Evolutionary conservation across 2,329 filamentous ascomycete species (phyloP).

Genomic region (Colletotrichum kahawae): DNA sequence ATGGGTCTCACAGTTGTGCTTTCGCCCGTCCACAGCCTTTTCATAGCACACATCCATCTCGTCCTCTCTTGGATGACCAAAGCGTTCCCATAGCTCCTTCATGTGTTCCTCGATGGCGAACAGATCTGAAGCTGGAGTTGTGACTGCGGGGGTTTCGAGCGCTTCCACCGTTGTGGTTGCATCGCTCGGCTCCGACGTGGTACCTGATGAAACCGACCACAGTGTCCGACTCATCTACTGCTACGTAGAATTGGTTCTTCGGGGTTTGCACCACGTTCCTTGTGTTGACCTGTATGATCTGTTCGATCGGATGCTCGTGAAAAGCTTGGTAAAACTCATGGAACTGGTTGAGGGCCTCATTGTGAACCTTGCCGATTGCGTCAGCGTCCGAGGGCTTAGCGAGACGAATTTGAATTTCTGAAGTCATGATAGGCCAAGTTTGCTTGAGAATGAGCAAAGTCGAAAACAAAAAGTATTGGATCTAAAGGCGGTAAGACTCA

Average conservation of each 20-base stretch:
- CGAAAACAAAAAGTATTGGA: accelerated
- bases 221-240: neutral
- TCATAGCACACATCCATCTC: conserved; percentile 26
- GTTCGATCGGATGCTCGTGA: conserved; percentile 15
- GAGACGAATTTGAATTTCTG: neutral
- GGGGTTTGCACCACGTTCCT: neutral
- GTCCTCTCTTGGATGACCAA: conserved; percentile 14
- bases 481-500: neutral
- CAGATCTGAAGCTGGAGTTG: neutral
- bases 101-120: conserved; percentile 21
- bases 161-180: neutral
- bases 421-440: neutral
- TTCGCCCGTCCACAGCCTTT: conserved; percentile 16
- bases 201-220: conserved; percentile 22
- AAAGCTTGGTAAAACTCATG: conserved; percentile 26
- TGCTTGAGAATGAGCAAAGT: neutral
- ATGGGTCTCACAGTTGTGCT: conserved; percentile 23
- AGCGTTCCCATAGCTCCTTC: conserved; percentile 26
- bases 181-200: neutral
- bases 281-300: conserved; percentile 14
- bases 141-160: neutral
- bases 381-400: conserved; percentile 17
- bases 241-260: conserved; percentile 16
- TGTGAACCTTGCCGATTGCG: conserved; percentile 21
- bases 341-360: conserved; percentile 20